Percentiles rank a stretch among this genome's conserved stretches.
phyloP scores from a whole-genome alignment of 257 asterid species.

The Echium plantagineum region DNA sequence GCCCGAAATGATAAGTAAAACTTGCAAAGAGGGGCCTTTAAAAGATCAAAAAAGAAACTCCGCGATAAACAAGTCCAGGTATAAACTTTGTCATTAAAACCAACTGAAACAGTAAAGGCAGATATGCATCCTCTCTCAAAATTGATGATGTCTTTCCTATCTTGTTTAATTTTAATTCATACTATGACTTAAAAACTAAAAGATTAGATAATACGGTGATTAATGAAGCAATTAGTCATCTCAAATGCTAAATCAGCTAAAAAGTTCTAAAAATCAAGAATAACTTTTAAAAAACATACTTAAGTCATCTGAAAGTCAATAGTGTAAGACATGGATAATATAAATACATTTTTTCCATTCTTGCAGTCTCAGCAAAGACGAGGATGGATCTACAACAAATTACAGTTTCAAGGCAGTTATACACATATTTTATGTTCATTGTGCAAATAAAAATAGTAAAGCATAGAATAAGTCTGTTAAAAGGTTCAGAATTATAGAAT shows the following conservation, averaged over 20 bases:
- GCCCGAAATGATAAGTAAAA: slow-evolving; percentile 18
- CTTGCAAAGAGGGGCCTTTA: background rate
- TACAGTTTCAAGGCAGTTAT: background rate
- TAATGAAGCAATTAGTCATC: no score
- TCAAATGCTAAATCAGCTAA: no score
- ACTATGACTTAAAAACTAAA: no score
- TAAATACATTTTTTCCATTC: background rate
- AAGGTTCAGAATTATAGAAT: slow-evolving; percentile 16
- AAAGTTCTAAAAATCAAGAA: no score
- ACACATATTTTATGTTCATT: background rate
- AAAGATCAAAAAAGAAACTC: background rate
- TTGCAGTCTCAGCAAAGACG: background rate
- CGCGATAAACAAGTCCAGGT: background rate
- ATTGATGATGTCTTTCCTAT: no score
- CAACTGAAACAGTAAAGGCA: background rate
- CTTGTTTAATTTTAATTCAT: no score
- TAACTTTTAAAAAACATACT: no score
- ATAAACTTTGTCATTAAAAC: no score
- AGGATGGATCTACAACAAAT: background rate
- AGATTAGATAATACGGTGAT: no score
- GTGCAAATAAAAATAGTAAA: background rate
- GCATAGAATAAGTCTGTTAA: slow-evolving; percentile 9
- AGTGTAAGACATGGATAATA: background rate
- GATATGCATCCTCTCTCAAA: background rate
- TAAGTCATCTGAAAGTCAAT: no score